phyloP scores from a whole-genome alignment of 179 eudicot species.

The Beta corolliflora region DNA sequence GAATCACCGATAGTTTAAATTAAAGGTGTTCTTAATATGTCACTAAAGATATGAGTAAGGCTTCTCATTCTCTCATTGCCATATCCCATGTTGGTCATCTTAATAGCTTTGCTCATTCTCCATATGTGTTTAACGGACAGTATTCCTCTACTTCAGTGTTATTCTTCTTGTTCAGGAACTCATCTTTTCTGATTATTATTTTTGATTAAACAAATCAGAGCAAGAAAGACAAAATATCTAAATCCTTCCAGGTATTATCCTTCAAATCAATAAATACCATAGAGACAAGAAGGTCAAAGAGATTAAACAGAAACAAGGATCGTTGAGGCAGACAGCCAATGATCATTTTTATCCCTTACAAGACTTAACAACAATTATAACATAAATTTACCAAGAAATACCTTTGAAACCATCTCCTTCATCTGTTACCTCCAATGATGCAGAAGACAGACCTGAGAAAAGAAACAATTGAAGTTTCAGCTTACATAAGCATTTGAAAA shows the following conservation, averaged over 20 bases:
- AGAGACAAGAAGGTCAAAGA: background rate
- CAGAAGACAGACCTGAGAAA: slow-evolving; percentile 86
- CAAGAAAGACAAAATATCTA: background rate
- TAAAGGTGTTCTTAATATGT: no score
- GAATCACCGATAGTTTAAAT: background rate
- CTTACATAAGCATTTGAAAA: background rate
- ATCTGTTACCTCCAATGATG: slow-evolving; percentile 83
- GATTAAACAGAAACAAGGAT: background rate
- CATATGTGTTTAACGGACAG: background rate
- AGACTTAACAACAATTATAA: background rate
- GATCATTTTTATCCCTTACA: slow-evolving; percentile 4
- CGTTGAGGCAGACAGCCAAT: background rate
- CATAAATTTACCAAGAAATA: slow-evolving; percentile 26
- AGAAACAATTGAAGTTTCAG: slow-evolving; percentile 1
- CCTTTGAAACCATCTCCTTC: slow-evolving; percentile 62
- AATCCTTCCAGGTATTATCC: background rate
- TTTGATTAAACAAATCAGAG: background rate
- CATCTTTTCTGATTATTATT: background rate
- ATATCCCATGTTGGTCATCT: background rate
- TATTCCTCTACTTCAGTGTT: background rate
- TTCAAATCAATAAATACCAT: no score
- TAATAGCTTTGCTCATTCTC: background rate
- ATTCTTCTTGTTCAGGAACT: background rate
- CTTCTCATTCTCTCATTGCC: background rate
- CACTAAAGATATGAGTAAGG: no score